phyloP scores from a whole-genome alignment of 495 filamentous ascomycete species.

The Annulohypoxylon moriforme region DNA sequence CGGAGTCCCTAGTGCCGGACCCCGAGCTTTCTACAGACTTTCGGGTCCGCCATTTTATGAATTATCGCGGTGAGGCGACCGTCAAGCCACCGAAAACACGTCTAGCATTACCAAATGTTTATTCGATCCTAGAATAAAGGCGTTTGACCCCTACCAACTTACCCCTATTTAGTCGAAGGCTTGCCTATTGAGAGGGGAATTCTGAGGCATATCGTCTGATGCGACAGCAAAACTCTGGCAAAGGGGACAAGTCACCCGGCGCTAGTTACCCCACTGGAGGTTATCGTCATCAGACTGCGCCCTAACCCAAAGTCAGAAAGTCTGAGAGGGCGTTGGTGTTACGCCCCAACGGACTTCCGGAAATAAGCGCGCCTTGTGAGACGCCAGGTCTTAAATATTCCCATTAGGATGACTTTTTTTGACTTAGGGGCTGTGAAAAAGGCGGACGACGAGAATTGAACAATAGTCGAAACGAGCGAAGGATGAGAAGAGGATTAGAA shows the following conservation, averaged over 20 bases:
- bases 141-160: background rate
- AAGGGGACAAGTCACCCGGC: background rate
- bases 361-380: constrained; percentile 4
- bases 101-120: too few relatives aligned
- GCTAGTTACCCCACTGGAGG: constrained; percentile 6
- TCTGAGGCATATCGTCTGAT: background rate
- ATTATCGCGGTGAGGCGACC: background rate
- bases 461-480: background rate
- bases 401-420: background rate
- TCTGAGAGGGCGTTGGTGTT: background rate
- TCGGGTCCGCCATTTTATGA: background rate
- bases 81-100: background rate
- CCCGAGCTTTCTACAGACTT: background rate
- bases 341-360: constrained; percentile 47
- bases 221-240: background rate
- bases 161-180: background rate
- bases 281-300: constrained; percentile 2
- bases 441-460: too few relatives aligned
- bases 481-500: background rate
- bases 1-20: constrained; percentile 8
- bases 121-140: background rate
- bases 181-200: background rate
- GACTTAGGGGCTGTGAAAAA: background rate
- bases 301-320: background rate
- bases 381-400: constrained; percentile 16